Base-by-base conservation (phyloP, 2,329 filamentous ascomycete species). In the Periglandula ipomoeae region DNA sequence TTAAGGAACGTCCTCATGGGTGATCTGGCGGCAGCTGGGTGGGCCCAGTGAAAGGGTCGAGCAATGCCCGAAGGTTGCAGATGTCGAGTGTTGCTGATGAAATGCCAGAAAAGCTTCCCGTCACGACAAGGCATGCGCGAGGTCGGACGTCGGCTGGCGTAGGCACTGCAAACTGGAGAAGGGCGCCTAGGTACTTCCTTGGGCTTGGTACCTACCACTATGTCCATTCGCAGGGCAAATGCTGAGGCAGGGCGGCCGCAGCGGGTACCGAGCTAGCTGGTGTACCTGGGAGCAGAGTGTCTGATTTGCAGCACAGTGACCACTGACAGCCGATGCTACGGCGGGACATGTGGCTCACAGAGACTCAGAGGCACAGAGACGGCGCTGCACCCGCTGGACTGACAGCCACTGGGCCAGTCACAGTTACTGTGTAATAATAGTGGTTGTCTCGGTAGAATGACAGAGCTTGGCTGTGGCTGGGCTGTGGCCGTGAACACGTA, bases 31-130 rank as follows among this genome's bases (percentile, higher is more conserved):
- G 30, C 43, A 37, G 48, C 37, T 46, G 48, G 48, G 37, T 32
- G 35, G 35, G 39, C 43, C 48, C 40, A 49, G 35, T 45, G 37
- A 35, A 49, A 37, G 35, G 42, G 35, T 42, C 26, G 30, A 42
- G 48, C 47, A 49, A 49, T 49, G 19, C 34, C 47, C 47, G 39
- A 49, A 23, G 22, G 32, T 30, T 46, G 44, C 44, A 46, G 44
- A 39, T 49, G 26, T 37, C 42, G 9, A 45, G 42, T 27, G 45
- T 26, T 40, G 30, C 26, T 19, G 24, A 41, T 8, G 13, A 35
- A 32, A 39, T 39, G 42, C 22, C 30, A n/a, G 30, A n/a, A 44
- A 32, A 35, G 42, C 42, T 44, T 44, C 27, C 20, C 27, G 13
- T 19, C 40, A 19, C 19, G 30, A 47, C 19, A 26, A 40, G 27